Base-by-base conservation (phyloP, 306 rosid species). In the Malus sylvestris region DNA sequence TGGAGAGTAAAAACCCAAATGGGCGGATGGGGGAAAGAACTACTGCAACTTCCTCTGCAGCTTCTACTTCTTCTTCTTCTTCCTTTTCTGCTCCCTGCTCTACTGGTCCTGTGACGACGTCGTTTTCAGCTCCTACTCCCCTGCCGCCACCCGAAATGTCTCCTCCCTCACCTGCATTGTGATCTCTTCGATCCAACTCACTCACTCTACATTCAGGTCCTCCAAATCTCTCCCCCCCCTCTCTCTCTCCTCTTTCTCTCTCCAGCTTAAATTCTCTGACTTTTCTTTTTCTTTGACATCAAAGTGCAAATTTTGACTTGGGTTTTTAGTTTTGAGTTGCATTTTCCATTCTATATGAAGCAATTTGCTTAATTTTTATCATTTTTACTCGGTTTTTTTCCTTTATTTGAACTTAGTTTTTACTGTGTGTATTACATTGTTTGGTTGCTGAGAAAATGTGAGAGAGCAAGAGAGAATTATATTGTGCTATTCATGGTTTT, bases 11-110 rank as follows among this genome's bases (percentile, higher is more conserved):
- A 73, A 74, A 78, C 77, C 38, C 77, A 30, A 92, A 91, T 32
- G 10, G 74, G 75, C 35, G n/a, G 58, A 57, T 72, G 77, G 93
- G 93, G 84, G 90, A 87, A 84, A 74, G 85, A 83, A 85, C 86
- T 85, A 68, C 93, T 83, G 84, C 97, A 82, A 78, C 93, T 92
- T 83, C 96, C 83, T 87, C 91, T 86, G 13, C 84, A 65, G 16
- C 89, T 88, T 38, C 90, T 76, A 49, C 74, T 55, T 33, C 80
- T 42, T 52, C 71, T 67, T 27, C 78, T 77, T 29, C 80, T 32
- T 27, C 73, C 76, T n/a, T 79, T 42, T 45, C 65, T 58, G 38
- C 78, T 78, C 27, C 44, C 67, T 59, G 62, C n/a, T 74, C 60
- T 27, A 12, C 30, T 74, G 63, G 46, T 76, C 66, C 76, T 68